Evolutionary conservation across 2,329 filamentous ascomycete species (phyloP).

Genomic region (Botrytis elliptica): DNA sequence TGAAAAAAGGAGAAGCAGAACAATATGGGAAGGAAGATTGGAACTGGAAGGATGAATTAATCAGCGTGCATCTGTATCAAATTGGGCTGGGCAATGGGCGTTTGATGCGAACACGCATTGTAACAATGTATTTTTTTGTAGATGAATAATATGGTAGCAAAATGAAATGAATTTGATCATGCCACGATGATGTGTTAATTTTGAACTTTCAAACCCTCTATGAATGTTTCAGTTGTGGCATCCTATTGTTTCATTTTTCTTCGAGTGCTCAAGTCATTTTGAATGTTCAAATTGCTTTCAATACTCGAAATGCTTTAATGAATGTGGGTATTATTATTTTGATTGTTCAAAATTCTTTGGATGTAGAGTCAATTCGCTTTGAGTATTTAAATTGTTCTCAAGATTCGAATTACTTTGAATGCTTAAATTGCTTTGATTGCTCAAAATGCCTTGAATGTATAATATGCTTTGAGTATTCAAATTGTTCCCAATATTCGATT

Average conservation of each 20-base stretch:
- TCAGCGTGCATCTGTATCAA: conserved; percentile 12
- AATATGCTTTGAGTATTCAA: neutral
- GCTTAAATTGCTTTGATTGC: neutral
- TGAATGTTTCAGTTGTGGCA: neutral
- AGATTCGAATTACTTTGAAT: neutral
- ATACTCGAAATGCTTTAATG: neutral
- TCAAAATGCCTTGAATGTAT: neutral
- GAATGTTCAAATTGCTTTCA: neutral
- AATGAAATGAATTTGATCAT: conserved; percentile 8
- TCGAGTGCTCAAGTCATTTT: neutral
- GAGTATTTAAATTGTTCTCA: neutral
- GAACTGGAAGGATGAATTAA: conserved; percentile 5
- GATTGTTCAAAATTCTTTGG: neutral
- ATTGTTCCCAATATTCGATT: neutral
- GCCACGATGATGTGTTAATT: neutral
- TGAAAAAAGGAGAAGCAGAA: neutral
- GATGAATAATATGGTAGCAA: conserved; percentile 16
- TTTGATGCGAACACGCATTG: conserved; percentile 14
- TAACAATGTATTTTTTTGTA: conserved; percentile 11
- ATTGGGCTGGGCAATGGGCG: conserved; percentile 7
- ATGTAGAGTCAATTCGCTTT: neutral
- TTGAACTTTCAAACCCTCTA: neutral
- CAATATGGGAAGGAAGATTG: neutral
- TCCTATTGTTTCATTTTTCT: neutral
- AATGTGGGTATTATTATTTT: neutral